These are phyloP conservation scores for Yamadazyma kitorensis DNA, from an alignment of 805 yeast species.

Conservation along the genomic window DNA sequence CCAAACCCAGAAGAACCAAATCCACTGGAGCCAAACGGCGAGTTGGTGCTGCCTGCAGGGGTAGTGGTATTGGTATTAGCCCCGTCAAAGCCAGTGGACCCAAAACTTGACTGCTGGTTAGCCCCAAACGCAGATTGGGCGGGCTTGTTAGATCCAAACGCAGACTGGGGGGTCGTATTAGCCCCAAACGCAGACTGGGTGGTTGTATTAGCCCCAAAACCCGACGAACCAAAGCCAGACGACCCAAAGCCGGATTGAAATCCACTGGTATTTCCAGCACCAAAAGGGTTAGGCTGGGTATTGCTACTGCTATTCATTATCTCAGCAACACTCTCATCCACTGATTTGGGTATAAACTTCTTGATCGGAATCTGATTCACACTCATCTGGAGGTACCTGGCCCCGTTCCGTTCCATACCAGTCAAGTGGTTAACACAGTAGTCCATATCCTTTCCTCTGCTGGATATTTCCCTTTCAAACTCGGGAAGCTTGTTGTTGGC, in stretches of 20 bases:
- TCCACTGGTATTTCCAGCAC: constrained; percentile 8
- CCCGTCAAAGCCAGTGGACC: constrained; percentile 13
- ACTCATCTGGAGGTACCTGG: constrained; percentile 52
- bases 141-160: constrained; percentile 12
- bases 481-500: constrained; percentile 31
- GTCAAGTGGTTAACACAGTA: constrained; percentile 36
- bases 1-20: constrained; percentile 3
- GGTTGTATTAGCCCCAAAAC: constrained; percentile 9
- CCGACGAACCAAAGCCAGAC: constrained; percentile 14
- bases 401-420: constrained; percentile 47
- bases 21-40: constrained; percentile 8
- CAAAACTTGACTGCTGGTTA: constrained; percentile 6
- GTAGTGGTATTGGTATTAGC: no score
- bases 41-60: constrained; percentile 3
- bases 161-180: no score
- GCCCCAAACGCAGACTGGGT: constrained; percentile 1
- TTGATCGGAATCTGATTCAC: constrained; percentile 25
- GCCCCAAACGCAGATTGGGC: constrained; percentile 2
- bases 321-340: constrained; percentile 27
- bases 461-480: constrained; percentile 38
- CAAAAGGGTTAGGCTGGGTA: neutral
- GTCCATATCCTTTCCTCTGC: constrained; percentile 47
- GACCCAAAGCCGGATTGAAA: constrained; percentile 10
- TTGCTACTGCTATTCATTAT: no score
- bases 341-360: constrained; percentile 27